Base-by-base conservation (phyloP, 768 basidiomycete genomes). In the Asterophora parasitica region DNA sequence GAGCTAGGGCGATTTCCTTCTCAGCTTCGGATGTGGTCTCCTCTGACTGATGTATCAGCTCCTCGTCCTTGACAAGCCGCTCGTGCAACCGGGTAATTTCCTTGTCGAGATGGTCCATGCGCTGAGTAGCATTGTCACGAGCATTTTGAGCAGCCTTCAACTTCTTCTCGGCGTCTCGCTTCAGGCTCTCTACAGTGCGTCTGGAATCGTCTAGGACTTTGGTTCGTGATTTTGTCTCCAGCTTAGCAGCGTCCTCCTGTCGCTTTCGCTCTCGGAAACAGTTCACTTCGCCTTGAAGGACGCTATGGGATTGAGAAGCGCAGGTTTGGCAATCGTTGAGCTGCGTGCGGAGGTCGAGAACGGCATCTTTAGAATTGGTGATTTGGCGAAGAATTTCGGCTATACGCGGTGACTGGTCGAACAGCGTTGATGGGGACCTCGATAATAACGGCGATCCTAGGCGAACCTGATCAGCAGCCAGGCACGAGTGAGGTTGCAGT, bases 161-260 rank as follows among this genome's bases (percentile, higher is more conserved):
- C 56, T 83, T 83, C 72, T 89, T 92, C 67, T 98, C 95, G 4
- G 86, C 91, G 39, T 97, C 94, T 37, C 82, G 77, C 61, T 82
- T 87, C 43, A 73, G 66, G 42, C 78, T 73, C 66, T 99, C 96
- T 9, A 92, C 91, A 23, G 72, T 72, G 27, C 95, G 83, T 65
- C 85, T 88, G 45, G 81, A 71, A 62, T 99, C 95, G 56, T 99
- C 95, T 2, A 97, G 71, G 2, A 73, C 64, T 67, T 94, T 95
- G 40, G 88, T 88, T 41, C 85, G 83, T n/a, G 76, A 65, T 65
- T 92, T 93, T 46, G 89, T 69, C 60, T 96, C 93, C 17, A 77
- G 66, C 43, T 89, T 79, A 17, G 79, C 77, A 3, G 73, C 72
- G 57, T 99, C 95, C 62, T 98, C 95, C 53, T 85, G 78, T 33